phyloP scores from a whole-genome alignment of 1,139 yeast genomes.

The Saccharomycopsis hybrid region DNA sequence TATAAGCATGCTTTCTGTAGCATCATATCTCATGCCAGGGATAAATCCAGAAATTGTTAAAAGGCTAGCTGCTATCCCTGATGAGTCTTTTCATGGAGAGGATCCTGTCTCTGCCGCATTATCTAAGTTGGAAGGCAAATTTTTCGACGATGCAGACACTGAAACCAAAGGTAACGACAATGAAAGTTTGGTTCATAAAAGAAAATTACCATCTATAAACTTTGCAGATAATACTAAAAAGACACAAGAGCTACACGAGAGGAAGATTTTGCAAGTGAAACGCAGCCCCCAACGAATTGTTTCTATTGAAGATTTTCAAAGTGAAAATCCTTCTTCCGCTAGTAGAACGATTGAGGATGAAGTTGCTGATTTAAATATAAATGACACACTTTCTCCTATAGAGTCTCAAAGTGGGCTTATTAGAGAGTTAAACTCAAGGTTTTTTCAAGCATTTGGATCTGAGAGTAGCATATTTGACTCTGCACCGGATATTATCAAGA shows the following conservation, averaged over 20 bases:
- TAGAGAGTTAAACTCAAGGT: too few species aligned
- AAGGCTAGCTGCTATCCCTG: slow-evolving; percentile 76
- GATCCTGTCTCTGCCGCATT: slow-evolving; percentile 75
- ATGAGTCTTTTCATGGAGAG: slow-evolving; percentile 51
- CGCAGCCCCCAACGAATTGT: background rate
- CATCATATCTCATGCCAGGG: slow-evolving; percentile 32
- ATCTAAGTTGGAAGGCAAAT: slow-evolving; percentile 67
- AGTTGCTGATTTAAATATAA: slow-evolving; percentile 29
- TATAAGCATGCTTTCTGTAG: slow-evolving; percentile 17
- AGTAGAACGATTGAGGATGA: slow-evolving; percentile 25
- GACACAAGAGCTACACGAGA: background rate
- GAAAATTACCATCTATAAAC: background rate
- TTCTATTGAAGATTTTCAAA: background rate
- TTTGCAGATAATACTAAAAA: background rate
- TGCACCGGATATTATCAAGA: slow-evolving; percentile 4
- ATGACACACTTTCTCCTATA: slow-evolving; percentile 2
- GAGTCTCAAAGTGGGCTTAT: too few species aligned
- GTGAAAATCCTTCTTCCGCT: too few species aligned
- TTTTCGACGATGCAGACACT: slow-evolving; percentile 25
- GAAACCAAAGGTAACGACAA: slow-evolving; percentile 15
- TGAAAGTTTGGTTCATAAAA: slow-evolving; percentile 2
- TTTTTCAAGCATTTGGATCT: background rate
- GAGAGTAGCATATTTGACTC: slow-evolving; percentile 5
- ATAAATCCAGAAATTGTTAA: slow-evolving; percentile 56
- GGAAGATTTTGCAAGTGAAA: background rate